Conservation (phyloP, 345 rosid genomes). For the Camelina hispida region DNA sequence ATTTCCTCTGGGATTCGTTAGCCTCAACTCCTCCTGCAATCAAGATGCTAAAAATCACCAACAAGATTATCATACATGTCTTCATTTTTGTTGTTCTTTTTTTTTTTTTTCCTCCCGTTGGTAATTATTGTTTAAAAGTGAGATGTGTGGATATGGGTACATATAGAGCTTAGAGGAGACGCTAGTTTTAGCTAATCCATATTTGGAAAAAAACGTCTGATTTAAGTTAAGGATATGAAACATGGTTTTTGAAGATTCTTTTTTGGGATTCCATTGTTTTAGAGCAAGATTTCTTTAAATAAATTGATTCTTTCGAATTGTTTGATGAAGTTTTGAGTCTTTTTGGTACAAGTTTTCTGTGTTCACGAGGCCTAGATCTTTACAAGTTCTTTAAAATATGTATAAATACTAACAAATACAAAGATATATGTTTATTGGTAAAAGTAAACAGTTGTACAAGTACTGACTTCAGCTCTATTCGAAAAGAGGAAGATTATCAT, state of each 20-base stretch:
- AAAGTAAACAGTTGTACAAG: too few species aligned
- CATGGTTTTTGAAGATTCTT: not conserved
- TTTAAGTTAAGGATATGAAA: not conserved
- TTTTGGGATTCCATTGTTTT: not conserved
- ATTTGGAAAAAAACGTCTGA: not conserved
- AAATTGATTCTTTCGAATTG: too few species aligned
- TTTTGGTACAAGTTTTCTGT: too few species aligned
- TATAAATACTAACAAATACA: too few species aligned
- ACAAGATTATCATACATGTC: not conserved
- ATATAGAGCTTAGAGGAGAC: not conserved
- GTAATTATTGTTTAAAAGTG: not conserved
- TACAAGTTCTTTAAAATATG: too few species aligned
- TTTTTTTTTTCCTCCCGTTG: not conserved
- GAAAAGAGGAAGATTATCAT: too few species aligned
- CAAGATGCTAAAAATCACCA: constrained; percentile 17
- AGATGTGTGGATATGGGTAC: not conserved
- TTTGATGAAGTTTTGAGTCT: too few species aligned
- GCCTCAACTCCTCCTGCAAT: not conserved
- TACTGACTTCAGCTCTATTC: too few species aligned
- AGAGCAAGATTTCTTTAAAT: too few species aligned
- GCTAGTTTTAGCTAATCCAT: not conserved
- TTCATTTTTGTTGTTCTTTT: not conserved
- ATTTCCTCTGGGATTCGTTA: not conserved
- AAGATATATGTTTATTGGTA: too few species aligned
- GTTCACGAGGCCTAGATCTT: too few species aligned